phyloP scores from a whole-genome alignment of 75 land plant species.

The Chamaecyparis obtusa region DNA sequence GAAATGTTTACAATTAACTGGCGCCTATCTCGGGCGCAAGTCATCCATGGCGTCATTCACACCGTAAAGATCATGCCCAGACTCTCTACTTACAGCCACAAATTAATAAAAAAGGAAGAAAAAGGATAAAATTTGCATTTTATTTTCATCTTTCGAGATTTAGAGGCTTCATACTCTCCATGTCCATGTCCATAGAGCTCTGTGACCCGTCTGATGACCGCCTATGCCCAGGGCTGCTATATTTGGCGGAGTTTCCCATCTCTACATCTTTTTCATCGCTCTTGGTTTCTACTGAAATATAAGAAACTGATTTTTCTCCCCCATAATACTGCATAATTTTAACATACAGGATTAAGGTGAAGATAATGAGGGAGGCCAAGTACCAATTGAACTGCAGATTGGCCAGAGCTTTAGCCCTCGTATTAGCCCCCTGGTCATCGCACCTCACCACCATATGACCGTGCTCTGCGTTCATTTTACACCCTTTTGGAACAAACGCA shows the following conservation, averaged over 20 bases:
- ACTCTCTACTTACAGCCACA: no score
- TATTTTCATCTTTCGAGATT: neutral
- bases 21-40: no score
- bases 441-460: conserved; percentile 43
- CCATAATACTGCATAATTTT: neutral
- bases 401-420: conserved; percentile 56
- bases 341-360: conserved; percentile 3
- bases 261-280: neutral
- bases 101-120: no score
- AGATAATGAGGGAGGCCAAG: conserved; percentile 31
- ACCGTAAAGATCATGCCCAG: no score
- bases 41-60: no score
- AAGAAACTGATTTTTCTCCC: neutral
- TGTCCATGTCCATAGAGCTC: neutral
- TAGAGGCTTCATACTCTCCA: neutral
- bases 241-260: neutral
- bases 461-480: conserved; percentile 20
- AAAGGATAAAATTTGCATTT: no score
- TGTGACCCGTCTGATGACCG: neutral
- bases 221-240: neutral
- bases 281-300: neutral
- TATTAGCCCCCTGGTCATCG: conserved; percentile 21
- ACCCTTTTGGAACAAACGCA: conserved; percentile 48
- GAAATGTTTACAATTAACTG: no score
- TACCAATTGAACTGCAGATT: conserved; percentile 81